These are phyloP conservation scores for Musa beccarii DNA, from an alignment of 176 grass and related monocot genomes.

Conservation along the genomic window DNA sequence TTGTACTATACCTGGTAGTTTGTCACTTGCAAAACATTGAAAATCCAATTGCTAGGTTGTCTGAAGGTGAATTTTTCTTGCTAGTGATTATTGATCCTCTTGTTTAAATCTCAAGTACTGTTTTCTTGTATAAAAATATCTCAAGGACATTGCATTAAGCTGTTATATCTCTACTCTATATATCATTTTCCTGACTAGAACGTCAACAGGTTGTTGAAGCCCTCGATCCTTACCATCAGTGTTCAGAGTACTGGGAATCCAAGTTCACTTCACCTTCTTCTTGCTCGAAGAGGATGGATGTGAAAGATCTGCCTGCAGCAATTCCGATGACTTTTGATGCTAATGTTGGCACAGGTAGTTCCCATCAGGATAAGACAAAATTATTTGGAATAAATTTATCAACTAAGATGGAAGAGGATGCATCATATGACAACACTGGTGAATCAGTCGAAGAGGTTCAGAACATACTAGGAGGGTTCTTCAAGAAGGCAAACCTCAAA, in stretches of 20 bases:
- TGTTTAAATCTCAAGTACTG: neutral
- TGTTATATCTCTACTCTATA: neutral
- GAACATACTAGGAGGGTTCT: slow-evolving; percentile 16
- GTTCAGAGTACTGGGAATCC: slow-evolving; percentile 57
- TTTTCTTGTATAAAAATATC: too few species aligned
- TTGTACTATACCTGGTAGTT: too few species aligned
- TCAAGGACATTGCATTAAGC: neutral
- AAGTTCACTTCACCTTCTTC: slow-evolving; percentile 17
- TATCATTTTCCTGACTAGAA: neutral
- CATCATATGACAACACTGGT: slow-evolving; percentile 5
- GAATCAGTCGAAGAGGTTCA: slow-evolving; percentile 31
- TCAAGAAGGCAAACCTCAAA: slow-evolving; percentile 40
- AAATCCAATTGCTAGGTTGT: too few species aligned
- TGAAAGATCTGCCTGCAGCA: slow-evolving; percentile 16
- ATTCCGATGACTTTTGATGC: neutral
- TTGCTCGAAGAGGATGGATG: neutral
- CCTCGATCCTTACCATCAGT: slow-evolving; percentile 43
- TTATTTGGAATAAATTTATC: slow-evolving; percentile 30
- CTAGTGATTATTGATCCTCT: too few species aligned
- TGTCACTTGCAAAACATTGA: too few species aligned
- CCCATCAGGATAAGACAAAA: slow-evolving; percentile 5
- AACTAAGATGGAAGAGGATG: slow-evolving; percentile 14
- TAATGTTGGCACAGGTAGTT: slow-evolving; percentile 11
- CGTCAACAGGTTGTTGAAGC: slow-evolving; percentile 48
- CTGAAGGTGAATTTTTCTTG: too few species aligned